Conservation (phyloP, 2,329 filamentous ascomycete species). For the Celoporthe dispersa region DNA sequence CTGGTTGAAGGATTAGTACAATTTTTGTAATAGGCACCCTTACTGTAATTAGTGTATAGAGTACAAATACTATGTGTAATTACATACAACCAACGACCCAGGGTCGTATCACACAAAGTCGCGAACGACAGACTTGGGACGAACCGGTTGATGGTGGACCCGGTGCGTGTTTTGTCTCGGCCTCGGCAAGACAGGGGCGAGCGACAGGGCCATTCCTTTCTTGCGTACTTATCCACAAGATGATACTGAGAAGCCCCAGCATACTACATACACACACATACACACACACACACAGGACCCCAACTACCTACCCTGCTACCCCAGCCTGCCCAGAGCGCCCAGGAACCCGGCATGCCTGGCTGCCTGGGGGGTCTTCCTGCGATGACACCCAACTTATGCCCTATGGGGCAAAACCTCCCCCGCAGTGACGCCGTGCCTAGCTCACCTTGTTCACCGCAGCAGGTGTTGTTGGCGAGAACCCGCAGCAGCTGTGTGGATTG, state of each 20-base stretch:
- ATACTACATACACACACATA: too few species aligned
- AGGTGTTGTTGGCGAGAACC: not conserved
- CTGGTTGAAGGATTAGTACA: constrained; percentile 14
- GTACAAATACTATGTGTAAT: constrained; percentile 11
- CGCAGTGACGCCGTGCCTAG: constrained; percentile 1
- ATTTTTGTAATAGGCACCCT: constrained; percentile 22
- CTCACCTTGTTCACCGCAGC: constrained; percentile 1
- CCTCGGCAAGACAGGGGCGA: not conserved
- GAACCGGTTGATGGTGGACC: not conserved
- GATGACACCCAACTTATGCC: not conserved
- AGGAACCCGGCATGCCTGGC: not conserved
- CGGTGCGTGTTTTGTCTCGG: not conserved
- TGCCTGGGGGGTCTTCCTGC: not conserved
- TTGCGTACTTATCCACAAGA: not conserved
- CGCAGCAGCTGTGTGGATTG: not conserved
- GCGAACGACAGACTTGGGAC: not conserved
- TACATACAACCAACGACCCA: not conserved
- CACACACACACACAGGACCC: too few species aligned
- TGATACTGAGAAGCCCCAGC: not conserved
- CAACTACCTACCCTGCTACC: too few species aligned
- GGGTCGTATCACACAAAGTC: constrained; percentile 16
- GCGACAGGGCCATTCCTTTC: not conserved
- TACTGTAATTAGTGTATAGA: constrained; percentile 1
- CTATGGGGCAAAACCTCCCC: not conserved
- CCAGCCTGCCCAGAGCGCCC: not conserved